Evolutionary conservation across 164 flowering plant genomes (phyloP), one percentile per base, ranked within the genome.

Genomic region (Hamamelis virginiana): DNA sequence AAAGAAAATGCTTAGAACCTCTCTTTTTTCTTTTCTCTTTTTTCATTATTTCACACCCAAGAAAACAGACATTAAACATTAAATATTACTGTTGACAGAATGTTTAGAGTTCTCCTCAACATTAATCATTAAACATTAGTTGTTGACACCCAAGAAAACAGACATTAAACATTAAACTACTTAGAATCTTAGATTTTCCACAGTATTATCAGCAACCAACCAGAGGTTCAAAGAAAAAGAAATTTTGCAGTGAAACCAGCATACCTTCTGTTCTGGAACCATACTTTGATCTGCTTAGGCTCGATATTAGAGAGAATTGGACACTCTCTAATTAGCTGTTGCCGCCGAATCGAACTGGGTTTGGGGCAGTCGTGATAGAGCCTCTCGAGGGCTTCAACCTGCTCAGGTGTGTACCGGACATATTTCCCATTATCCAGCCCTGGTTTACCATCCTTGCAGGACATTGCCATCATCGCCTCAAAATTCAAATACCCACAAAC

Each of bases 231-330:
- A 2, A 33, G 41, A 33, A 33, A 33, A n/a, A 6, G 4, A 33
- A 33, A 33, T 33, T 33, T 33, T 33, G 41, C 41, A 2, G 41
- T 18, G n/a, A 13, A 28, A 65, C 11, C 19, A 43, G 6, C n/a
- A 44, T 78, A 95, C 98, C 98, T 89, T 77, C 98, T 80, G 63
- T 95, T 95, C 77, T 95, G 99, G 78, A 95, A 95, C 99, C 99
- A 95, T 71, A 95, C 99, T 83, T 95, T 95, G 75, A 95, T 95
- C 75, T 95, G 99, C 67, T 91, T 95, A 26, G 97, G 92, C 83
- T 95, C 99, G 50, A 95, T 95, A 74, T 95, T 84, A 55, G 94
- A 88, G 77, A 95, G 91, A 68, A 92, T 95, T 0, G 98, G 96
- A 65, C 99, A 95, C 67, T 92, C 99, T 13, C 99, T 75, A 43